Base-by-base conservation (phyloP, 2,329 filamentous ascomycete species). In the Ophiostoma sp. region DNA sequence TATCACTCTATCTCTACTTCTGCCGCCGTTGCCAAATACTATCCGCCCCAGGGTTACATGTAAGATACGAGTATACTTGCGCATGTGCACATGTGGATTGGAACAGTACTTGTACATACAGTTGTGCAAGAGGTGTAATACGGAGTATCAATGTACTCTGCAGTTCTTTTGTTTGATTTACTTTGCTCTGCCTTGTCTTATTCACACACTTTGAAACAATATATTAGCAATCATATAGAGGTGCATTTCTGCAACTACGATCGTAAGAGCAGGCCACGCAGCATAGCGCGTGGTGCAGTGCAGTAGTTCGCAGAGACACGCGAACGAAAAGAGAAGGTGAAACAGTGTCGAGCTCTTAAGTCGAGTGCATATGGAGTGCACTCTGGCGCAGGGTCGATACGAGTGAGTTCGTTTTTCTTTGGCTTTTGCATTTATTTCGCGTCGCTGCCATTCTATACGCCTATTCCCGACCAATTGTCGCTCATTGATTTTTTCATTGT, bases 201-300 rank as follows among this genome's bases (percentile, higher is more conserved):
- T 44, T 44, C 7, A 44, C 12, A 44, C 42, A 8, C 3, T 27
- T 27, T 55, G 49, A 27, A 55, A 27, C 7, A 55, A 14, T 49
- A 55, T 9, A 55, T 8, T 18, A 55, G 11, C 27, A 27, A 36
- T 55, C n/a, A 55, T 11, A n/a, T 36, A 45, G 14, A 8, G 49
- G 14, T 27, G 49, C 18, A 55, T 55, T 27, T 55, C 49, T 55
- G 49, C 49, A 27, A 55, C 49, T 18, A 11, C 14, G 49, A 55
- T 55, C 49, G 49, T 55, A 55, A 27, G 49, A 55, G 49, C 49
- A 55, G 49, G n/a, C 49, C n/a, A 55, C 49, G 18, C 42, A 7
- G 18, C 49, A 55, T 11, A 12, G 27, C 9, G 49, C 12, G 9
- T 11, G 55, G 55, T 44, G 42, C 6, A 44, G 55, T 38, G 27